A percentile compares a stretch with the other conserved stretches of the same genome.
Evolutionary conservation across 768 basidiomycete genomes (phyloP).

Genomic region (Lyophyllum decastes): DNA sequence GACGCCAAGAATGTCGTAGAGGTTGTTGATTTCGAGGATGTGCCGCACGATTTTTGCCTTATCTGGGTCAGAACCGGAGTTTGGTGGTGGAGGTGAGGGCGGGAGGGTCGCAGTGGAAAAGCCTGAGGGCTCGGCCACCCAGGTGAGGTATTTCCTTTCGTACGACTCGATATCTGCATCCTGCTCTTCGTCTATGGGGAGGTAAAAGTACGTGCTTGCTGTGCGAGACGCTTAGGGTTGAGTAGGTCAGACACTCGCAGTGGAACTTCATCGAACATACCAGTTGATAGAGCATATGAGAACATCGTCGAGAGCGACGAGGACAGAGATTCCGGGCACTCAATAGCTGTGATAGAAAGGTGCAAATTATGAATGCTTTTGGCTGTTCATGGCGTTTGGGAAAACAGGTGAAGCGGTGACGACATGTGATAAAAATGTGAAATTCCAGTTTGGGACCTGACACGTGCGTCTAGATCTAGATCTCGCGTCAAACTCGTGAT

Average conservation of each 20-base stretch:
- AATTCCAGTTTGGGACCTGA: constrained; percentile 26
- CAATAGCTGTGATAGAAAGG: constrained; percentile 4
- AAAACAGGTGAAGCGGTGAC: constrained; percentile 55
- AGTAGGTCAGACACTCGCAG: neutral
- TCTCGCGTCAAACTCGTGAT: neutral
- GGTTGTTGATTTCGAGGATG: constrained; percentile 62
- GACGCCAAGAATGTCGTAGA: constrained; percentile 76
- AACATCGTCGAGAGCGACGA: constrained; percentile 33
- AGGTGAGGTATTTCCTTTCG: constrained; percentile 49
- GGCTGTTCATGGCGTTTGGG: constrained; percentile 44
- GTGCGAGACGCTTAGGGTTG: neutral
- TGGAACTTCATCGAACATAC: constrained; percentile 17
- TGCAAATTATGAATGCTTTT: constrained; percentile 6
- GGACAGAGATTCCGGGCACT: neutral
- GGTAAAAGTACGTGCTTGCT: constrained; percentile 67
- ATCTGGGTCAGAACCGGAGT: constrained; percentile 6
- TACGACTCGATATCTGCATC: constrained; percentile 47
- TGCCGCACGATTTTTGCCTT: constrained; percentile 40
- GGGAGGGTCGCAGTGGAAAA: constrained; percentile 18
- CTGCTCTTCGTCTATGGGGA: constrained; percentile 62
- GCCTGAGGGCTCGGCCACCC: constrained; percentile 42
- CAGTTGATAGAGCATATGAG: constrained; percentile 47
- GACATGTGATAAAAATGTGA: constrained; percentile 30
- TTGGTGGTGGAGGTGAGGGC: constrained; percentile 2
- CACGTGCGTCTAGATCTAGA: constrained; percentile 45